Evolutionary conservation across 1,284 basidiomycete genomes (phyloP).

Genomic region (Rhodotorula sp.): DNA sequence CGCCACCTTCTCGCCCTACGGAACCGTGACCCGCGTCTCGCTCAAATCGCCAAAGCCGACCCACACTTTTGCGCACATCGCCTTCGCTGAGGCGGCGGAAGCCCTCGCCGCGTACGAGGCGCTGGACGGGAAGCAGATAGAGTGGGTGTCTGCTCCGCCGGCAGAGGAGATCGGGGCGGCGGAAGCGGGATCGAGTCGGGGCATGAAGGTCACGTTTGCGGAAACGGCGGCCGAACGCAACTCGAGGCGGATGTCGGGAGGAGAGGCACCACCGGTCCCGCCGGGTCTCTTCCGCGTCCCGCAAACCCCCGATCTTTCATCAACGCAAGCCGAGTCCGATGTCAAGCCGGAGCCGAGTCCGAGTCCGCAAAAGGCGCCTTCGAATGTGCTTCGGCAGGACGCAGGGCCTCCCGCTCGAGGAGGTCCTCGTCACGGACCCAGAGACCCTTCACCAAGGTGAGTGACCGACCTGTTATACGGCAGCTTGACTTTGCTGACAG

Average conservation of each 20-base stretch:
- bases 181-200: background rate
- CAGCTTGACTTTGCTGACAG: too few species aligned
- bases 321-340: background rate
- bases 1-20: constrained; percentile 9
- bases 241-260: background rate
- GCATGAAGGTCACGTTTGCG: background rate
- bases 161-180: background rate
- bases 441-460: too few species aligned
- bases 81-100: background rate
- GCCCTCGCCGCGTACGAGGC: constrained; percentile 10
- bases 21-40: background rate
- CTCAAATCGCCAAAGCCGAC: background rate
- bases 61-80: constrained; percentile 11
- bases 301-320: constrained; percentile 10
- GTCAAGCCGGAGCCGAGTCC: constrained; percentile 11
- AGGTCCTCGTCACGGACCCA: background rate
- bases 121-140: constrained; percentile 2
- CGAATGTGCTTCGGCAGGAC: too few species aligned
- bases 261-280: background rate
- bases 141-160: background rate
- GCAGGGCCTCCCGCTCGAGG: background rate
- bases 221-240: background rate
- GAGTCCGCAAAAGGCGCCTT: background rate
- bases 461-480: too few species aligned
- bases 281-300: constrained; percentile 14